Base-by-base conservation (phyloP, 352 stramenopile genomes). In the Peronospora belbahrii region DNA sequence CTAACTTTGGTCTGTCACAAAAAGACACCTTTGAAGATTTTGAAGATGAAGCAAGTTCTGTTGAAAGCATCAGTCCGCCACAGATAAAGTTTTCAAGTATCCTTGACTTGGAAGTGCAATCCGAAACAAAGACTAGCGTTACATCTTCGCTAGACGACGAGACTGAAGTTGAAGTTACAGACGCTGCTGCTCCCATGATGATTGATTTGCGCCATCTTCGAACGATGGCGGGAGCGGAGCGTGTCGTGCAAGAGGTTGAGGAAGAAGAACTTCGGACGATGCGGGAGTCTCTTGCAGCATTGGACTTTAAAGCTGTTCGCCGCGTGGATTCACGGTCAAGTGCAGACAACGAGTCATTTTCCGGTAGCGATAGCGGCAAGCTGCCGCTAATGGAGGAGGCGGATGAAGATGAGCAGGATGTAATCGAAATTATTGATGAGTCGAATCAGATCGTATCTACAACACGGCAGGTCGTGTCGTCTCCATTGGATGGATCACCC, bases 201-300 rank as follows among this genome's bases (percentile, higher is more conserved):
- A 63, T 70, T 39, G 60, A 70, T 41, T 38, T 70, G 31, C 60
- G 60, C 9, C 60, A 70, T 20, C 56, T 70, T 20, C 51, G 60
- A 9, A 70, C 60, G 1, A 62, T 70, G 47, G 60, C 60, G 15
- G 60, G 60, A 8, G 60, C 60, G 0, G 51, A 70, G 42, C 54
- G 60, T 27, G 60, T 70, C 14, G 60, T 70, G 6, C 45, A 64
- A 24, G 60, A 62, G 34, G 56, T 36, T 0, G 60, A 70, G 28
- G 60, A 70, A 47, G 51, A 59, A 23, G 56, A 70, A 45, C 17
- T 65, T 14, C 56, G 51, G 9, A 28, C 53, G 23, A 70, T 70
- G 50, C 46, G 60, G 8, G 60, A 62, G 25, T 70, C 60, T 2
- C 41, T 70, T 15, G 56, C 56, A 27, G 56, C 56, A 4, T 9